Evolutionary conservation across 371 early-diverging fungal genomes (phyloP).

Genomic region (Coemansia sp.): DNA sequence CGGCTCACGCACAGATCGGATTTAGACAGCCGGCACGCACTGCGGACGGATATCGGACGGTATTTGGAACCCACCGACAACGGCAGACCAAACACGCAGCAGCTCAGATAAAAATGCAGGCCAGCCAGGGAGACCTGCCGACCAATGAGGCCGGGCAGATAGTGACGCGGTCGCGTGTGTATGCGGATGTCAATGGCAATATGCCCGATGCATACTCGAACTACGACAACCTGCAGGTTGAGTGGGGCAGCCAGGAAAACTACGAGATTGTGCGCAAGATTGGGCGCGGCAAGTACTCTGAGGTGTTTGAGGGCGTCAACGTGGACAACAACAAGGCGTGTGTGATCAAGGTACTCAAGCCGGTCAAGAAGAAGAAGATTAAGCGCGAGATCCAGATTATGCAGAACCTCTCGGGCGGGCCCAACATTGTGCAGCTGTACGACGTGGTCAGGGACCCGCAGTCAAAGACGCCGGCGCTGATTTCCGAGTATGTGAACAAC

Average conservation of each 20-base stretch:
- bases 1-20: background rate
- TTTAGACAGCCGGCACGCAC: background rate
- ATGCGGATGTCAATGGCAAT: conserved; percentile 84
- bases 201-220: conserved; percentile 93
- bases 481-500: conserved; percentile 94
- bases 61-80: conserved; percentile 10
- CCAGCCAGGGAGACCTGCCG: conserved; percentile 16
- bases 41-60: conserved; percentile 10
- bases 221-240: conserved; percentile 84
- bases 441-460: conserved; percentile 97
- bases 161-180: conserved; percentile 67
- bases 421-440: conserved; percentile 88
- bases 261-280: conserved; percentile 96
- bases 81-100: background rate
- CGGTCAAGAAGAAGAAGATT: conserved; percentile 99
- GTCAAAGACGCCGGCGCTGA: conserved; percentile 93
- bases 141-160: conserved; percentile 38
- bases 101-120: conserved; percentile 25
- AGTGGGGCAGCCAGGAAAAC: conserved; percentile 89
- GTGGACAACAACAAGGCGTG: conserved; percentile 64
- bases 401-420: conserved; percentile 92
- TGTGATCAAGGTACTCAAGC: conserved; percentile 99
- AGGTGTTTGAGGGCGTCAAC: conserved; percentile 98
- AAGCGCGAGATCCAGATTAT: conserved; percentile 98
- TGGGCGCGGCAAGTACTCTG: conserved; percentile 99